Evolutionary conservation across 306 rosid species (phyloP), one percentile per base, ranked within the genome.

Genomic region (Cicer yamashitae): DNA sequence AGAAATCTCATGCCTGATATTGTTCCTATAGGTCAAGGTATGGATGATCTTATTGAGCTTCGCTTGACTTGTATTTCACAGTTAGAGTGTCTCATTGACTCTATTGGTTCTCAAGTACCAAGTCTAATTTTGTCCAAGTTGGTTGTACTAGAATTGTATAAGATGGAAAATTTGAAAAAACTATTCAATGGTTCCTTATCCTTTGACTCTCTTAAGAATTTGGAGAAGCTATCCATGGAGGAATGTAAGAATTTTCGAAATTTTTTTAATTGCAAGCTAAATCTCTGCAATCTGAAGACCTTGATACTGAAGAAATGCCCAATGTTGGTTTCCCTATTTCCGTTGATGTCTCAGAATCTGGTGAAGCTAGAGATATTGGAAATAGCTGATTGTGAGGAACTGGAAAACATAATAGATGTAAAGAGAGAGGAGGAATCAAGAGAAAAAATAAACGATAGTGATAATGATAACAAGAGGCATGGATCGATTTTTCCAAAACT

Each of bases 1-100:
- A 34, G 11, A 52, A 69, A 56, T 8, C 14, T 77, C 11, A 77
- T 77, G 3, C 81, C 81, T n/a, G 51, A 62, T 0, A 56, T 77
- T 14, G 13, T 51, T 75, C 15, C 63, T 1, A 11, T 30, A 30
- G 37, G 0, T 30, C 37, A 18, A 44, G 60, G 60, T 39, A 54
- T 18, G 39, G 12, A n/a, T 67, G 59, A 68, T 15, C 18, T 57
- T 25, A 1, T 15, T 11, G 0, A 3, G 0, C 59, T 67, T 34
- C 0, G 0, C 0, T 22, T 76, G 20, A 0, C 0, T 0, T 1
- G 0, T 25, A 18, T 38, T 17, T 20, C 30, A 20, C 7, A 56
- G 44, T 1, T 54, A 0, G n/a, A 72, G 9, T 43, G 41, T 22
- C 66, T 72, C 20, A 57, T 72, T 18, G 25, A 72, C 12, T 1